A percentile compares a stretch with the other conserved stretches of the same genome.
phyloP scores from a whole-genome alignment of 331 rosid species.

The Malus hybrid region DNA sequence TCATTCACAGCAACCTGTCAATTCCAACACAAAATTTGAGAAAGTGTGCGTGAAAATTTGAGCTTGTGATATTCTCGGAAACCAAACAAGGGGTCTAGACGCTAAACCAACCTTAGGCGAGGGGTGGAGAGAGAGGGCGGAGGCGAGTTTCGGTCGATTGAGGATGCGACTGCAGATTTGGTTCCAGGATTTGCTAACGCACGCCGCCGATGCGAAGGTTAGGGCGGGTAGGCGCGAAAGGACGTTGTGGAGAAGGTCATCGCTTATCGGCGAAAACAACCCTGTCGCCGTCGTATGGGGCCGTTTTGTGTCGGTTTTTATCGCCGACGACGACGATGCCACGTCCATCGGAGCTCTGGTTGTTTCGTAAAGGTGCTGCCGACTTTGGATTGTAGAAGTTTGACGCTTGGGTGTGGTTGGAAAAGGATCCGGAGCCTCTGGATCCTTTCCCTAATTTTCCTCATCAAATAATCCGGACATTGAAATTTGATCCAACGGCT shows the following conservation, averaged over 20 bases:
- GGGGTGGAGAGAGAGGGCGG: slow-evolving; percentile 78
- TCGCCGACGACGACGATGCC: slow-evolving; percentile 14
- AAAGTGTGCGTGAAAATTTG: neutral
- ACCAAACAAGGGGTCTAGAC: neutral
- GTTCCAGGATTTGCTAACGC: slow-evolving; percentile 69
- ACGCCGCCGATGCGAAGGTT: slow-evolving; percentile 62
- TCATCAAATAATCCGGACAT: too few species aligned
- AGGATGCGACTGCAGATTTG: slow-evolving; percentile 45
- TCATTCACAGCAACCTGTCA: slow-evolving; percentile 28
- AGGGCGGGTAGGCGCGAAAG: slow-evolving; percentile 49
- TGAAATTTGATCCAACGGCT: too few species aligned
- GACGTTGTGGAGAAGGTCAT: slow-evolving; percentile 58
- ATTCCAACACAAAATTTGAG: neutral
- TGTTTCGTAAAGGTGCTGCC: neutral
- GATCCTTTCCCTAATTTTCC: too few species aligned
- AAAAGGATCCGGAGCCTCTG: too few species aligned
- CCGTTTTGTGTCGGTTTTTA: slow-evolving; percentile 19
- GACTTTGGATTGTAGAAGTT: neutral
- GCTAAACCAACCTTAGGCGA: slow-evolving; percentile 25
- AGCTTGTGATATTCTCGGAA: neutral
- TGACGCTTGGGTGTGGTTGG: neutral
- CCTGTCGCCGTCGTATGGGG: slow-evolving; percentile 2
- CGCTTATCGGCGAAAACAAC: slow-evolving; percentile 24
- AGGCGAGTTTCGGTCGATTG: slow-evolving; percentile 62
- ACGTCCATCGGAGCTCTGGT: neutral